Base-by-base conservation (phyloP, 441 rosid genomes). In the Francoa sonchifolia region DNA sequence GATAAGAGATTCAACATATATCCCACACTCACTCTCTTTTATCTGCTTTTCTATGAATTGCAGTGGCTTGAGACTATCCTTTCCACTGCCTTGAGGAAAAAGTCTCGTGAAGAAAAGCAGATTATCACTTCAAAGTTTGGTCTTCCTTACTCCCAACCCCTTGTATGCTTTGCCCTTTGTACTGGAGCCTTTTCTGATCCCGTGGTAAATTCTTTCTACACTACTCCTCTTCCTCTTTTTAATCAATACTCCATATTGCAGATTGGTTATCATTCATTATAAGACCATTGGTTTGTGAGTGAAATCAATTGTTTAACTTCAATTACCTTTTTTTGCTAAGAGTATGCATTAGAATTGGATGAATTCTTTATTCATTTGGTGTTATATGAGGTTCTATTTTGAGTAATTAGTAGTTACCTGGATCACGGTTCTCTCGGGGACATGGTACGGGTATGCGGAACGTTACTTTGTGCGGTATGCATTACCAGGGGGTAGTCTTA, bases 61-160 rank as follows among this genome's bases (percentile, higher is more conserved):
- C 74, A 87, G 94, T 83, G 95, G 97, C 78, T 87, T 20, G 93
- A 80, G 73, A 69, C 72, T 32, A 64, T 87, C 33, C 63, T 87
- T 34, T 76, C 87, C 15, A 74, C 84, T 11, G 82, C 95, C 44
- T 58, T 76, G 51, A 39, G 89, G 68, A 83, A 80, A 65, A 76
- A 71, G 54, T 67, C 79, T 17, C 48, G 72, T 4, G 86, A 87
- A 48, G 97, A 74, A 61, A 71, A 57, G 59, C 80, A 72, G 31
- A 41, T 65, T 13, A 53, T 77, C 47, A 49, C 61, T 47, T 65
- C 79, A 46, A 74, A 68, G 56, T 73, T 73, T 12, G 75, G 78
- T 29, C 84, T 74, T 45, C 36, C 57, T 12, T 61, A 55, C 39
- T 45, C 72, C 17, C 72, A 76, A 42, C 82, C 95, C 17, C 72